Base-by-base conservation (phyloP, 2,329 filamentous ascomycete genomes). In the Ophiocordyceps sinensis region DNA sequence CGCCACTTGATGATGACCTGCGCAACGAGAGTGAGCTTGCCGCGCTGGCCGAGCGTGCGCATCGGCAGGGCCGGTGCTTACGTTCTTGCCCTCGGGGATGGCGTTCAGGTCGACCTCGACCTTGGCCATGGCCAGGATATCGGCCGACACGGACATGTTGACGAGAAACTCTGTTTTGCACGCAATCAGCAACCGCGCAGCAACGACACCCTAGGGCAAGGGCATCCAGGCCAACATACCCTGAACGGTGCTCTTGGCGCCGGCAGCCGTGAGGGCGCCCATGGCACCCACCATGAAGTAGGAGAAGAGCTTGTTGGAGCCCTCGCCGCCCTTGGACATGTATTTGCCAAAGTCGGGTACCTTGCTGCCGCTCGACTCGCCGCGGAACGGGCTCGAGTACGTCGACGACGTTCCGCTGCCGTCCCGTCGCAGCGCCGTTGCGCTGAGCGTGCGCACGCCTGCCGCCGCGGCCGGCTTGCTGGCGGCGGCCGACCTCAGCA, bases 1-100 rank as follows among this genome's bases (percentile, higher is more conserved):
- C 91, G 85, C 91, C 91, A 98, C 75, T 98, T 98, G 76, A 98
- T 94, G 66, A 98, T 93, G 64, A 98, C 82, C 83, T 88, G 57
- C 15, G 40, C 19, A 3, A n/a, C 9, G 6, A 10, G 15, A 1
- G 28, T 45, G 36, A 47, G 41, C 29, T 23, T 2, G 3, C 4
- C 37, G 44, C 41, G 13, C 26, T 5, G 28, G 21, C 19, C 4
- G 45, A 30, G 47, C 41, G 21, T 26, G 42, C 34, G 38, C 28
- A 34, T 6, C 35, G 23, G 14, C 34, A 42, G 23, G 31, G 28
- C 9, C 34, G 29, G 13, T 15, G 73, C 82, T 64, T 72, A 88
- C 91, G 73, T 98, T 98, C 84, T 96, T 98, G 77, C 91, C 91
- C 75, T 96, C 89, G 48, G 91, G 91, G 57, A 98, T 96, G 50